These are phyloP conservation scores for Helicostylum pulchrum DNA, from an alignment of 192 early-diverging fungal genomes.

Conservation along the genomic window DNA sequence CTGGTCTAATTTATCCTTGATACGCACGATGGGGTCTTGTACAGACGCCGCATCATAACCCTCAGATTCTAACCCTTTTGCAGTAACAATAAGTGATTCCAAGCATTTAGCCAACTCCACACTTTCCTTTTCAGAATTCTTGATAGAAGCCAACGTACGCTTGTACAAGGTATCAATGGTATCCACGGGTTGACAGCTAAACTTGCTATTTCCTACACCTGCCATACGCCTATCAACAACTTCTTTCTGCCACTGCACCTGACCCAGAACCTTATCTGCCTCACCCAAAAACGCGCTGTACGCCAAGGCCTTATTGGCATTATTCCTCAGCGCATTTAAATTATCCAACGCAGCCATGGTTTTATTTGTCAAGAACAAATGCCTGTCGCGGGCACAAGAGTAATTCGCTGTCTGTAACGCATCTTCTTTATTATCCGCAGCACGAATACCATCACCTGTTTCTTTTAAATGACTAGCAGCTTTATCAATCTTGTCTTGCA, in stretches of 20 bases:
- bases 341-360: not conserved
- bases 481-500: constrained; percentile 6
- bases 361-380: not conserved
- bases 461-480: constrained; percentile 1
- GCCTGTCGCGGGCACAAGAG: constrained; percentile 25
- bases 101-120: not conserved
- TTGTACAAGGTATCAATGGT: not conserved
- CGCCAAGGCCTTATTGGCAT: constrained; percentile 20
- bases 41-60: constrained; percentile 11
- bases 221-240: not conserved
- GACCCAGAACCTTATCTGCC: not conserved
- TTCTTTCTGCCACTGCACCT: constrained; percentile 8
- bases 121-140: not conserved
- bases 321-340: constrained; percentile 1
- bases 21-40: not conserved
- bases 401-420: constrained; percentile 29
- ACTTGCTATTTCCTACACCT: not conserved
- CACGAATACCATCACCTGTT: not conserved
- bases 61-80: not conserved
- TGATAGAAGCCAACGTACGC: not conserved
- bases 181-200: not conserved
- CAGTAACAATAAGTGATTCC: not conserved
- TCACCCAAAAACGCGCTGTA: constrained; percentile 8
- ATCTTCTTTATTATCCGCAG: constrained; percentile 11
- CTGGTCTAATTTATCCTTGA: constrained; percentile 1